Percentiles rank a stretch among this genome's conserved stretches.
These are phyloP conservation scores for Saitoella complicata DNA, from an alignment of 805 yeast species.

Conservation along the genomic window DNA sequence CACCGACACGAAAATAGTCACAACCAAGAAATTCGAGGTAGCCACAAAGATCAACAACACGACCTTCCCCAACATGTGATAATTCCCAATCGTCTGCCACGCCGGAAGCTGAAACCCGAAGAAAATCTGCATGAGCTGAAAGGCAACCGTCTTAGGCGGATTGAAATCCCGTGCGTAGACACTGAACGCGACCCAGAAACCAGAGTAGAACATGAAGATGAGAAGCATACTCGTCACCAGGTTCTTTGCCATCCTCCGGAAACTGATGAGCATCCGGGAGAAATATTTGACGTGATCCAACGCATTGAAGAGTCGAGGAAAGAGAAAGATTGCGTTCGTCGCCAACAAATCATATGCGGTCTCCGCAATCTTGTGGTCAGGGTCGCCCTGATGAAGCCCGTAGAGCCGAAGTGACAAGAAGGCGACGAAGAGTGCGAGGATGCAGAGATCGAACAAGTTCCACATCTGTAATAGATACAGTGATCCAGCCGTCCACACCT, in stretches of 20 bases:
- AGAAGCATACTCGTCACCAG: constrained; percentile 33
- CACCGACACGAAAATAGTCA: constrained; percentile 40
- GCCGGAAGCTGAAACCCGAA: constrained; percentile 48
- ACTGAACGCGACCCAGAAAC: constrained; percentile 40
- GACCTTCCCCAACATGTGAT: constrained; percentile 31
- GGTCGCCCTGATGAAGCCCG: neutral
- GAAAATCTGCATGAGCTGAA: constrained; percentile 34
- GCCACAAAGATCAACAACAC: constrained; percentile 36
- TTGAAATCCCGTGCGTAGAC: constrained; percentile 29
- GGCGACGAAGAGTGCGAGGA: constrained; percentile 25
- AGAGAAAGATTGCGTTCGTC: constrained; percentile 30
- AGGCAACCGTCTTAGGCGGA: constrained; percentile 30
- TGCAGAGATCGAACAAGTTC: constrained; percentile 33
- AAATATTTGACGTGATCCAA: constrained; percentile 37
- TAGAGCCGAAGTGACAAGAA: constrained; percentile 15
- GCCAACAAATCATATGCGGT: constrained; percentile 21
- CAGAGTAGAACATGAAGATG: constrained; percentile 34
- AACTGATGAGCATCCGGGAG: constrained; percentile 35
- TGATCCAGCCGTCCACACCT: constrained; percentile 26
- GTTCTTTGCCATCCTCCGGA: constrained; percentile 35
- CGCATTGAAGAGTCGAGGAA: constrained; percentile 34
- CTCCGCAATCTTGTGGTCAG: neutral
- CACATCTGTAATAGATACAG: constrained; percentile 36
- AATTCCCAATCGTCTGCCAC: constrained; percentile 38
- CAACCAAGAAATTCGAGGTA: constrained; percentile 37